Evolutionary conservation across 2,329 filamentous ascomycete genomes (phyloP).

Genomic region (Aspergillus sp.): DNA sequence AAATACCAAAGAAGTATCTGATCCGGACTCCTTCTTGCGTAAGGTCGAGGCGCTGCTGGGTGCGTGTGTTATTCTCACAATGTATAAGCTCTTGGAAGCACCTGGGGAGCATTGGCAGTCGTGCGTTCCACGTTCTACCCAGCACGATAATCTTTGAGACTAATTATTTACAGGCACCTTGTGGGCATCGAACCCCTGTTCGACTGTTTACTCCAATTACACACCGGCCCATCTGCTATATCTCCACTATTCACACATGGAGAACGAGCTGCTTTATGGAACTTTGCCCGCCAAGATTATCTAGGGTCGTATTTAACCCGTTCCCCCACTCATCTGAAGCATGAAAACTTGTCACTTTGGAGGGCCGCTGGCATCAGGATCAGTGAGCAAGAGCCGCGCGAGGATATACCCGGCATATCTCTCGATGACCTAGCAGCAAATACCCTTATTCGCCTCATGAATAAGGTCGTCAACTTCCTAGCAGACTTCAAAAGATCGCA

Average conservation of each 20-base stretch:
- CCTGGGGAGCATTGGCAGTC: slow-evolving; percentile 52
- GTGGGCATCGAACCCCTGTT: slow-evolving; percentile 53
- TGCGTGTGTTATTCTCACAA: slow-evolving; percentile 53
- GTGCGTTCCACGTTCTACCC: slow-evolving; percentile 15
- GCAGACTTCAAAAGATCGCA: slow-evolving; percentile 48
- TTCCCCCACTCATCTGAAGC: slow-evolving; percentile 49
- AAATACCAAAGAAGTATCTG: slow-evolving; percentile 2
- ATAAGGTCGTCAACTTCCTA: slow-evolving; percentile 57
- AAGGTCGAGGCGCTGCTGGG: slow-evolving; percentile 52
- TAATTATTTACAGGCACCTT: slow-evolving; percentile 41
- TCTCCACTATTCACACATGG: slow-evolving; percentile 39
- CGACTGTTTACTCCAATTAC: slow-evolving; percentile 34
- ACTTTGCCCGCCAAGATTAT: slow-evolving; percentile 55
- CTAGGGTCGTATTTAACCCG: slow-evolving; percentile 54
- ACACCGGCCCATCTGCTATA: slow-evolving; percentile 8
- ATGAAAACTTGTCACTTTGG: slow-evolving; percentile 52
- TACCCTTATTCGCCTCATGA: slow-evolving; percentile 53
- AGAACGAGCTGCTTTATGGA: slow-evolving; percentile 54
- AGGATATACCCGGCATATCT: slow-evolving; percentile 36
- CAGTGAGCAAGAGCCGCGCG: neutral
- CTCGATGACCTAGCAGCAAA: slow-evolving; percentile 55
- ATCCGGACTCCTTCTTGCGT: slow-evolving; percentile 23
- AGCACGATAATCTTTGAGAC: neutral
- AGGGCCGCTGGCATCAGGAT: slow-evolving; percentile 52
- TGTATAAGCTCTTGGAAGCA: slow-evolving; percentile 56